A percentile compares a stretch with the other conserved stretches of the same genome.
phyloP scores from a whole-genome alignment of 2,329 filamentous ascomycete genomes.

The Diaporthe eres region DNA sequence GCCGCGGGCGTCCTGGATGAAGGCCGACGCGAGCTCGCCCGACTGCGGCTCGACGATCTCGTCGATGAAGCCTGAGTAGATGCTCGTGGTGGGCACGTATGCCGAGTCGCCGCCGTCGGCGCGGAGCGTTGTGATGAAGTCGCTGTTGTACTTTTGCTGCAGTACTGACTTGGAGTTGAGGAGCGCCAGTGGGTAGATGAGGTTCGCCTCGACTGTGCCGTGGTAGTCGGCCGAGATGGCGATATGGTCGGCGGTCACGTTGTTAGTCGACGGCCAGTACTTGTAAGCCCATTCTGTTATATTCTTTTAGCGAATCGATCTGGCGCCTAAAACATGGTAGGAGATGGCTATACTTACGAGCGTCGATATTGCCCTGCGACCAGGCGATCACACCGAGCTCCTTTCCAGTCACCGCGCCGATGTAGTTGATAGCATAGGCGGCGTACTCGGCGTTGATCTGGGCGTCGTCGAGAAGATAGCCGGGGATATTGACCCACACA shows the following conservation, averaged over 20 bases:
- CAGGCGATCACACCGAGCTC: conserved; percentile 49
- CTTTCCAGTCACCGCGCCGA: conserved; percentile 20
- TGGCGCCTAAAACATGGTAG: accelerated
- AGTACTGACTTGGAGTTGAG: conserved; percentile 47
- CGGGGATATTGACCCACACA: conserved; percentile 25
- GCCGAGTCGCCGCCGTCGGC: conserved; percentile 61
- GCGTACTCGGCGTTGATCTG: conserved; percentile 29
- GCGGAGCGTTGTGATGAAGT: conserved; percentile 58
- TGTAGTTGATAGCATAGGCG: conserved; percentile 25
- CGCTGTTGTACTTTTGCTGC: conserved; percentile 61
- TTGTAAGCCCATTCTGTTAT: conserved; percentile 65
- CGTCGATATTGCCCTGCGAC: conserved; percentile 66
- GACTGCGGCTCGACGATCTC: conserved; percentile 66
- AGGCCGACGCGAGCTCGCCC: conserved; percentile 61
- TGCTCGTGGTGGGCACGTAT: conserved; percentile 67
- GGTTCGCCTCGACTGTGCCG: conserved; percentile 44
- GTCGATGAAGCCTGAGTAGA: conserved; percentile 63
- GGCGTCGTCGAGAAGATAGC: conserved; percentile 6
- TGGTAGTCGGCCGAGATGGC: conserved; percentile 65
- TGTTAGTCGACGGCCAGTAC: conserved; percentile 64
- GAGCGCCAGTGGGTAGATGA: not conserved
- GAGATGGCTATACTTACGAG: conserved; percentile 45
- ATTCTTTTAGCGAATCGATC: not conserved
- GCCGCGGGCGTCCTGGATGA: conserved; percentile 54
- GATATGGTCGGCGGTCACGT: conserved; percentile 60